A percentile compares a stretch with the other conserved stretches of the same genome.
Evolutionary conservation across 257 asterid species (phyloP).

Genomic region (Solanum verrucosum): DNA sequence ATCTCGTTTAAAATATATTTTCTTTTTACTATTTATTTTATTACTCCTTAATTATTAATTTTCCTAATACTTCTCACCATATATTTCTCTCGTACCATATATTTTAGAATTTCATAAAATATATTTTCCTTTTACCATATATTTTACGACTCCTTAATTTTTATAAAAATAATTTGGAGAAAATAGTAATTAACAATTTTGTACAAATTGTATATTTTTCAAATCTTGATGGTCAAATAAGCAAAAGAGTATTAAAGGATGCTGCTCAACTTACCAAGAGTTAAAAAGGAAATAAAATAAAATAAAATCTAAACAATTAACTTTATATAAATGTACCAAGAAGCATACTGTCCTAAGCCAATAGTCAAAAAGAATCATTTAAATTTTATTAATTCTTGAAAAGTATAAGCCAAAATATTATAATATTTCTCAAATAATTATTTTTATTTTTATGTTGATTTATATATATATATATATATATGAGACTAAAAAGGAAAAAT

Average conservation of each 20-base stretch:
- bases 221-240: neutral
- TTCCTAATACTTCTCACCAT: neutral
- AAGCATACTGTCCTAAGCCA: neutral
- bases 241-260: neutral
- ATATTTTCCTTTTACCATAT: neutral
- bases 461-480: neutral
- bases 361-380: neutral
- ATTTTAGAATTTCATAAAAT: neutral
- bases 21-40: neutral
- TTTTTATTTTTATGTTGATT: neutral
- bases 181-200: too few species aligned
- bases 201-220: too few species aligned
- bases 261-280: neutral
- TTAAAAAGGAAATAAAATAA: neutral
- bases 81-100: neutral
- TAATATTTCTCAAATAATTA: neutral
- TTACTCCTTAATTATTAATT: neutral
- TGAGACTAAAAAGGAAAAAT: neutral
- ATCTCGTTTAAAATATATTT: neutral
- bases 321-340: neutral
- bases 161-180: neutral
- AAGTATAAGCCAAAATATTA: neutral
- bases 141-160: neutral
- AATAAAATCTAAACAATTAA: too few species aligned
- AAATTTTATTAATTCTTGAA: neutral